These are phyloP conservation scores for Xylariaceae sp. DNA, from an alignment of 2,329 filamentous ascomycete genomes.

Conservation along the genomic window DNA sequence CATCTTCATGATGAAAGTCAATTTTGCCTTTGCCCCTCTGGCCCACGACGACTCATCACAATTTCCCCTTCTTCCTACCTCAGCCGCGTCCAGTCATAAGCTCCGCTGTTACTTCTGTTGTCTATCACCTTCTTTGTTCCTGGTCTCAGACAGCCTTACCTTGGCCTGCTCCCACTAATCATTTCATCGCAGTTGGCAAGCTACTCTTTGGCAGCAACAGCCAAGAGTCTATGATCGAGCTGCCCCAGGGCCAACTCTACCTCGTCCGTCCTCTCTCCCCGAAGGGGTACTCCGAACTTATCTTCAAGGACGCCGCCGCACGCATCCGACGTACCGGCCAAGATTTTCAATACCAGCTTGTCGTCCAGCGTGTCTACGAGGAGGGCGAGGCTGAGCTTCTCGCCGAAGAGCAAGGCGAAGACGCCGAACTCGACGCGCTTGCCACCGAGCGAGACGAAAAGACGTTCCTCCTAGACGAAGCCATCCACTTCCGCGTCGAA, in stretches of 20 bases:
- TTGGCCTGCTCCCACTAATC: conserved; percentile 1
- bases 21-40: not conserved
- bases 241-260: conserved; percentile 94
- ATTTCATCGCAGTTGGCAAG: conserved; percentile 70
- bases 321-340: conserved; percentile 90
- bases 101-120: not conserved
- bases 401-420: conserved; percentile 84
- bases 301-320: conserved; percentile 95
- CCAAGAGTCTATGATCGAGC: conserved; percentile 91
- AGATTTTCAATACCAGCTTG: conserved; percentile 95
- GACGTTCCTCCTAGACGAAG: conserved; percentile 91
- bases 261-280: conserved; percentile 92
- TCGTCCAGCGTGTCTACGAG: conserved; percentile 93
- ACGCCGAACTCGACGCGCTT: conserved; percentile 72
- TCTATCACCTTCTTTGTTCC: not conserved
- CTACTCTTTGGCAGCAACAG: conserved; percentile 83
- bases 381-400: conserved; percentile 93
- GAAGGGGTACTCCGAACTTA: conserved; percentile 97
- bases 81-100: not conserved
- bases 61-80: not conserved
- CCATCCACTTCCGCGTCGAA: conserved; percentile 82
- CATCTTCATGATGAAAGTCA: not conserved
- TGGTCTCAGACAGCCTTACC: not conserved
- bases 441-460: conserved; percentile 89
- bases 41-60: not conserved